Conservation (phyloP, 2,329 filamentous ascomycete genomes). For the Thielaviopsis populi region DNA sequence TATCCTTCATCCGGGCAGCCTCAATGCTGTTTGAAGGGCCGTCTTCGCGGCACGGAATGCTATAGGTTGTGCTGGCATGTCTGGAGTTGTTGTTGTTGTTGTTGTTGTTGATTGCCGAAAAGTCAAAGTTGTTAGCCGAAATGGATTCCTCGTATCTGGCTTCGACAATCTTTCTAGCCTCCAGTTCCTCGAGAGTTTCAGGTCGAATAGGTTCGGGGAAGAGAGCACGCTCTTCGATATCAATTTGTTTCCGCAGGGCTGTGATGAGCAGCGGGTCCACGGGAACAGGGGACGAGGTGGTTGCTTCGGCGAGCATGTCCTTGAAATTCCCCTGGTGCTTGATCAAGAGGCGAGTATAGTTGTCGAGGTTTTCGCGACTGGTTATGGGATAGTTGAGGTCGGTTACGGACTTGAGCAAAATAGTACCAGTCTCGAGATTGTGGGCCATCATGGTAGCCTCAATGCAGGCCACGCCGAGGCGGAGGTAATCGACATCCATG, state of each 20-base stretch:
- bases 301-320: background rate
- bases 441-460: background rate
- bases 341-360: background rate
- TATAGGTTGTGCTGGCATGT: background rate
- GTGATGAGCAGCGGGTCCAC: background rate
- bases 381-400: background rate
- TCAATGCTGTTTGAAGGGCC: background rate
- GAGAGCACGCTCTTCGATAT: background rate
- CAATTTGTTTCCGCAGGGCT: background rate
- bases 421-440: background rate
- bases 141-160: background rate
- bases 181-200: background rate
- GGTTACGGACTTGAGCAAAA: background rate
- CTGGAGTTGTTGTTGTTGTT: background rate
- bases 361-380: background rate
- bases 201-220: background rate
- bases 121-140: background rate
- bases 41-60: background rate
- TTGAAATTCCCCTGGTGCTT: background rate
- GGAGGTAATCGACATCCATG: background rate
- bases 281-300: background rate
- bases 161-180: background rate
- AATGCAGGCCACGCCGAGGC: background rate
- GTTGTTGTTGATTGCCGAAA: background rate
- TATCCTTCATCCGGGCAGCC: background rate